Conservation (phyloP, 1,139 yeast species). For the Yamadazyma dushanensis region DNA sequence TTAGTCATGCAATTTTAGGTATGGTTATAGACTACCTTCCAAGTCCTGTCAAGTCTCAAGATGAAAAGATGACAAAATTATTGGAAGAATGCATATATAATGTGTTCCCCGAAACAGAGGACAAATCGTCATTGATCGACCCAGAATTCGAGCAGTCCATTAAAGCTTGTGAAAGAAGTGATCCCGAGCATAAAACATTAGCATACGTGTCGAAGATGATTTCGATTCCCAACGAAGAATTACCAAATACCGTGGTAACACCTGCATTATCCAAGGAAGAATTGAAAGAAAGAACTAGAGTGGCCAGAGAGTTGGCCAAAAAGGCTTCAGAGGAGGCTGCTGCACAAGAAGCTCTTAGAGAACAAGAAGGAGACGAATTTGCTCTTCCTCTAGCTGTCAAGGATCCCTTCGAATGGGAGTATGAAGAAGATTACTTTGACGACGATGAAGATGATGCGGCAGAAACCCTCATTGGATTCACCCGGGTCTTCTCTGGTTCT, state of each 20-base stretch:
- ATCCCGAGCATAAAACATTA: slow-evolving; percentile 57
- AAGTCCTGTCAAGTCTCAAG: slow-evolving; percentile 77
- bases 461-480: slow-evolving; percentile 80
- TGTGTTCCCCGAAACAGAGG: slow-evolving; percentile 40
- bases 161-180: slow-evolving; percentile 55
- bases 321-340: slow-evolving; percentile 65
- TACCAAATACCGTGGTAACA: slow-evolving; percentile 55
- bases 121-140: slow-evolving; percentile 42
- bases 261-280: slow-evolving; percentile 51
- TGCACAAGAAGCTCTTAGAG: slow-evolving; percentile 27
- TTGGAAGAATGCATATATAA: slow-evolving; percentile 49
- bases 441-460: slow-evolving; percentile 42
- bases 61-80: slow-evolving; percentile 65
- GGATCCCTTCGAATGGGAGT: slow-evolving; percentile 49
- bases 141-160: slow-evolving; percentile 53
- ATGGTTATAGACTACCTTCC: slow-evolving; percentile 86
- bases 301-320: slow-evolving; percentile 69
- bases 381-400: slow-evolving; percentile 28
- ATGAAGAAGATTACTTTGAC: slow-evolving; percentile 42
- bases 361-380: slow-evolving; percentile 28
- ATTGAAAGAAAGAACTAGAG: slow-evolving; percentile 62
- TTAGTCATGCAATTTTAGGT: slow-evolving; percentile 79
- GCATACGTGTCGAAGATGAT: slow-evolving; percentile 91
- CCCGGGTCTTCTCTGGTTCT: slow-evolving; percentile 87
- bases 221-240: slow-evolving; percentile 77